These are phyloP conservation scores for Nematodospora anomalae DNA, from an alignment of 1,139 yeast genomes.

Conservation along the genomic window DNA sequence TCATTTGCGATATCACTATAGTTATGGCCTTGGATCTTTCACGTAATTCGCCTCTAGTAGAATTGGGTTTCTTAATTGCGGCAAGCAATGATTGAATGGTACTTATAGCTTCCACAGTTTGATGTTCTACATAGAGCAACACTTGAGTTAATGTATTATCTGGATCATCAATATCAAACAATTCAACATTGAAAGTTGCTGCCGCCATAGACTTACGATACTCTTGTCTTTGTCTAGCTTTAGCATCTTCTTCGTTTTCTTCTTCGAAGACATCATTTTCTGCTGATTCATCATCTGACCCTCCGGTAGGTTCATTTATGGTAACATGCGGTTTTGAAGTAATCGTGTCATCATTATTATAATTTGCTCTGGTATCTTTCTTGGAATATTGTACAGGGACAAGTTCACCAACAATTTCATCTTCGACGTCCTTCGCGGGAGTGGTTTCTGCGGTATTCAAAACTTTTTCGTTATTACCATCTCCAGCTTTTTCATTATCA, in stretches of 20 bases:
- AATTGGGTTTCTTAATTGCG: conserved; percentile 73
- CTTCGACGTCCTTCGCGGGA: conserved; percentile 26
- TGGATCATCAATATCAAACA: conserved; percentile 78
- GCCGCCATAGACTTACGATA: conserved; percentile 54
- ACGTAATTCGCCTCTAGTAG: conserved; percentile 73
- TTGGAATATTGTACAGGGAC: conserved; percentile 9
- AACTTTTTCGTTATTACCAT: conserved; percentile 14
- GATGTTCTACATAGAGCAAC: conserved; percentile 84
- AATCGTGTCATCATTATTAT: conserved; percentile 1
- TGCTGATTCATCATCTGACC: conserved; percentile 3
- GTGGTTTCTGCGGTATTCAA: conserved; percentile 31
- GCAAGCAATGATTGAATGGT: conserved; percentile 82
- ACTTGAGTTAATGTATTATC: conserved; percentile 86
- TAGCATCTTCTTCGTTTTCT: conserved; percentile 27
- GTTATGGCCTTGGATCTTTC: conserved; percentile 73
- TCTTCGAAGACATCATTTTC: conserved; percentile 19
- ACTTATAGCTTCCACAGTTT: conserved; percentile 87
- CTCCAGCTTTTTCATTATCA: conserved; percentile 21
- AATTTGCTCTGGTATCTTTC: neutral
- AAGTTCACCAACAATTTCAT: conserved; percentile 17
- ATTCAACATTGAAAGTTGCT: conserved; percentile 63
- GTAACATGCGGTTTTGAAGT: conserved; percentile 2
- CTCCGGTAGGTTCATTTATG: conserved; percentile 6
- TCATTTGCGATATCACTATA: conserved; percentile 79
- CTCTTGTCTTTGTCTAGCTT: conserved; percentile 49